Evolutionary conservation across 805 yeast species (phyloP), one percentile per base, ranked within the genome.

Genomic region (Nakazawaea anatomiae): DNA sequence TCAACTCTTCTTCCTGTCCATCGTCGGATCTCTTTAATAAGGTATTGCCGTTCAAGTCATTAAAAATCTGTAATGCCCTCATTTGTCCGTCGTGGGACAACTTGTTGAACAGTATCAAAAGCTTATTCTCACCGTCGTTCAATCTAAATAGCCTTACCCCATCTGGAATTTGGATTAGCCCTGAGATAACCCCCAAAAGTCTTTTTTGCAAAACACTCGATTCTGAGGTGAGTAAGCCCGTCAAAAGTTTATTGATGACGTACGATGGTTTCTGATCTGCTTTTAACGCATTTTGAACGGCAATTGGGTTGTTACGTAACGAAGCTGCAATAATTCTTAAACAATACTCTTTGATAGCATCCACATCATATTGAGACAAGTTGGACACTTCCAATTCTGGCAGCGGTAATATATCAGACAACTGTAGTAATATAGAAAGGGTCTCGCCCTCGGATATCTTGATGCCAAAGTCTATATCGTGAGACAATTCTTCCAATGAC

Each of bases 301-400:
- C 89, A 2, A 76, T 77, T 2, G 80, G 82, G 61, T 90, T 90
- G 62, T 89, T 89, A 58, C 96, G 74, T 43, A 89, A 64, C 4
- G 91, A 66, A 5, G 88, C 74, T 0, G 87, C 83, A 52, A 90
- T 69, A 31, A 85, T 71, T 54, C 89, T 71, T 11, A 81, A 76
- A 1, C 82, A 64, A 42, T 76, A 58, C 52, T 89, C 94, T 52
- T 74, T 70, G 1, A 72, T 46, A n/a, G 50, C 56, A 0, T 46
- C 47, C 6, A 31, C 55, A 46, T 27, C 59, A 34, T 4, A 52
- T 51, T 42, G 35, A n/a, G 10, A 36, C 50, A 45, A 42, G 7
- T 35, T 29, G 27, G 29, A 39, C 14, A n/a, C n/a, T 27, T 41
- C 36, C 2, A 57, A 52, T 4, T 55, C 58, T 28, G 57, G 55